Conservation (phyloP, 2,329 filamentous ascomycete species). For the Trichoderma simmonsii region DNA sequence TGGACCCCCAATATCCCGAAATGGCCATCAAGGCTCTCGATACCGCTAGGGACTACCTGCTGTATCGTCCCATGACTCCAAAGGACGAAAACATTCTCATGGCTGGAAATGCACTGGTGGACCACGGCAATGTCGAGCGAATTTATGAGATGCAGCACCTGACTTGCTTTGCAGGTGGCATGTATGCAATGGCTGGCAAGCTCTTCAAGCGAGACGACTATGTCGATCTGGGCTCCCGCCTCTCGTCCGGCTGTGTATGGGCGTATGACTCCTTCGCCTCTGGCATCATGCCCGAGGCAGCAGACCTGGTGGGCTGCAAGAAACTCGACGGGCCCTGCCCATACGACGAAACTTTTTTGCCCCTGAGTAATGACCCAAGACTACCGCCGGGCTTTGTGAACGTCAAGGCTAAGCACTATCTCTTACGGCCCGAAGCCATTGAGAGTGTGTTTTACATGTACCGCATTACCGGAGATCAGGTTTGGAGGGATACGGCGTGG, state of each 20-base stretch:
- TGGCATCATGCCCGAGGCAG: constrained; percentile 54
- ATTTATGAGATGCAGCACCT: constrained; percentile 53
- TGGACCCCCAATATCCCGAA: constrained; percentile 57
- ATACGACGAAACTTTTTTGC: constrained; percentile 30
- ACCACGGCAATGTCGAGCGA: constrained; percentile 30
- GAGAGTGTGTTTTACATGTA: constrained; percentile 53
- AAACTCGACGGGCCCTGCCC: constrained; percentile 35
- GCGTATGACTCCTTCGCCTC: constrained; percentile 48
- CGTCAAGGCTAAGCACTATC: constrained; percentile 42
- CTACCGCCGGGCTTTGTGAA: constrained; percentile 58
- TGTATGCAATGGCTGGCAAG: constrained; percentile 64
- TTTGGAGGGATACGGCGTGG: constrained; percentile 46
- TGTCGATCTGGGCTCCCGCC: constrained; percentile 44
- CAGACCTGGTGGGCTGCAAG: constrained; percentile 38
- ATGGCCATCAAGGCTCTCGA: constrained; percentile 65
- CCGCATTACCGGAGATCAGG: constrained; percentile 46
- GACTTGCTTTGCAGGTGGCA: constrained; percentile 68
- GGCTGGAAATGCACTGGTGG: constrained; percentile 42
- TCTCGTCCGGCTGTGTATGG: constrained; percentile 55
- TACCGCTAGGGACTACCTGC: constrained; percentile 57
- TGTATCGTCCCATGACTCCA: constrained; percentile 66
- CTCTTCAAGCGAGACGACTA: constrained; percentile 52
- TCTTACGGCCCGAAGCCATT: constrained; percentile 49
- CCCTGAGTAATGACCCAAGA: constrained; percentile 20
- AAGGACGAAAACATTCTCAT: constrained; percentile 59